Evolutionary conservation across 2,329 filamentous ascomycete species (phyloP).

Genomic region (Ramularia endophylla): DNA sequence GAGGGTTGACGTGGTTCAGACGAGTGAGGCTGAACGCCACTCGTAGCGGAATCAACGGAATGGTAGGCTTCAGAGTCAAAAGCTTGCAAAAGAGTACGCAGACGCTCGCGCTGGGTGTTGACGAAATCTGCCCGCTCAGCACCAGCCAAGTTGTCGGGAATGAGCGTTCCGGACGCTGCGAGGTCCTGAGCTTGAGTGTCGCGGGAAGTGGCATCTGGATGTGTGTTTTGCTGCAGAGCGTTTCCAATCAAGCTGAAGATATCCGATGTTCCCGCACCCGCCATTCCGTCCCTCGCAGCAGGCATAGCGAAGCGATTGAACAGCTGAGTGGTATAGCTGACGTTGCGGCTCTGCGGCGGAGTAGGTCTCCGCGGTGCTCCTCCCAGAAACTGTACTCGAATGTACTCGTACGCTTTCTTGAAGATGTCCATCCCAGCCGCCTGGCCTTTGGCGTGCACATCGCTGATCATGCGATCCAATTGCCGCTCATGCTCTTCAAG

Average conservation of each 20-base stretch:
- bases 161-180: conserved; percentile 55
- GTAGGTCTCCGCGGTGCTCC: conserved; percentile 56
- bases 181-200: conserved; percentile 46
- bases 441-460: conserved; percentile 71
- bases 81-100: conserved; percentile 67
- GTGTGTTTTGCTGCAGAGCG: conserved; percentile 54
- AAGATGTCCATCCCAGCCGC: conserved; percentile 62
- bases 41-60: conserved; percentile 14
- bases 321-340: conserved; percentile 69
- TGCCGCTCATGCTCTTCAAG: conserved; percentile 77
- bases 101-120: conserved; percentile 68
- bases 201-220: conserved; percentile 30
- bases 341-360: conserved; percentile 40
- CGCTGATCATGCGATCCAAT: conserved; percentile 86
- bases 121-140: conserved; percentile 71
- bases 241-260: conserved; percentile 73
- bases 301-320: conserved; percentile 84
- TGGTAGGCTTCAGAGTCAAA: conserved; percentile 72
- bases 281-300: conserved; percentile 51
- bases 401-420: conserved; percentile 43
- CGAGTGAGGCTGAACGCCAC: conserved; percentile 19
- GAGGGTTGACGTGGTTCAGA: conserved; percentile 18
- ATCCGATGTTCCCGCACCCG: conserved; percentile 50
- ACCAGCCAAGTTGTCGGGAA: conserved; percentile 63
- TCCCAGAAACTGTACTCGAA: conserved; percentile 74